phyloP scores from a whole-genome alignment of 164 flowering plant genomes.

The Houttuynia cordata region DNA sequence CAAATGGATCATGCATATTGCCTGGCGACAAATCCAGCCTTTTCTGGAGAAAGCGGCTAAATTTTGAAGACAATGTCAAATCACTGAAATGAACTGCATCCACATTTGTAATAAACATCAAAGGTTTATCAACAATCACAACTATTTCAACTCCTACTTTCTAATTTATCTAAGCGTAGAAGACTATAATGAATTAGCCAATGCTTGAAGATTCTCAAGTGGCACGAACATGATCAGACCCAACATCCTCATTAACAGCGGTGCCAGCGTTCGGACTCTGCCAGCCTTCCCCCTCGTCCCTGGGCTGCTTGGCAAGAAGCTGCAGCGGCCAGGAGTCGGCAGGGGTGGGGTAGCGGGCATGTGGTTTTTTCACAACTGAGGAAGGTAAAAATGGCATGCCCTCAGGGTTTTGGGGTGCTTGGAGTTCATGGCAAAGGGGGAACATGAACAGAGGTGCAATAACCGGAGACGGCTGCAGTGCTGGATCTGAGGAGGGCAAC shows the following conservation, averaged over 20 bases:
- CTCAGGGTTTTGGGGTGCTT: constrained; percentile 12
- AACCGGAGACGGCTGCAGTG: constrained; percentile 10
- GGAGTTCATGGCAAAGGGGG: constrained; percentile 31
- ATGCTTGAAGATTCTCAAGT: neutral
- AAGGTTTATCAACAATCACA: too few relatives aligned
- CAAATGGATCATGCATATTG: too few relatives aligned
- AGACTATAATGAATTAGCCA: neutral
- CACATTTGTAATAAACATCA: too few relatives aligned
- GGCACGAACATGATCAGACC: neutral
- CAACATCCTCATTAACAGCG: too few relatives aligned
- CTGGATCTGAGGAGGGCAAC: constrained; percentile 3
- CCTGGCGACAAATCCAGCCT: too few relatives aligned
- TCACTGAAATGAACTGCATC: too few relatives aligned
- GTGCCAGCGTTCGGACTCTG: neutral
- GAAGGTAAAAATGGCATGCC: constrained; percentile 8
- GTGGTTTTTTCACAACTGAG: constrained; percentile 38
- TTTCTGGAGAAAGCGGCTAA: too few relatives aligned
- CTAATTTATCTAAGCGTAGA: neutral
- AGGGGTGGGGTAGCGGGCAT: constrained; percentile 43
- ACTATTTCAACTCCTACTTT: neutral
- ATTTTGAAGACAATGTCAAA: too few relatives aligned
- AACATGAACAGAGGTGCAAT: constrained; percentile 36
- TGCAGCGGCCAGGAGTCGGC: constrained; percentile 48
- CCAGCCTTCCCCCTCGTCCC: neutral
- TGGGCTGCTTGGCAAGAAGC: constrained; percentile 16